Evolutionary conservation across 148 eudicot genomes (phyloP).

Genomic region (Drosera capensis): DNA sequence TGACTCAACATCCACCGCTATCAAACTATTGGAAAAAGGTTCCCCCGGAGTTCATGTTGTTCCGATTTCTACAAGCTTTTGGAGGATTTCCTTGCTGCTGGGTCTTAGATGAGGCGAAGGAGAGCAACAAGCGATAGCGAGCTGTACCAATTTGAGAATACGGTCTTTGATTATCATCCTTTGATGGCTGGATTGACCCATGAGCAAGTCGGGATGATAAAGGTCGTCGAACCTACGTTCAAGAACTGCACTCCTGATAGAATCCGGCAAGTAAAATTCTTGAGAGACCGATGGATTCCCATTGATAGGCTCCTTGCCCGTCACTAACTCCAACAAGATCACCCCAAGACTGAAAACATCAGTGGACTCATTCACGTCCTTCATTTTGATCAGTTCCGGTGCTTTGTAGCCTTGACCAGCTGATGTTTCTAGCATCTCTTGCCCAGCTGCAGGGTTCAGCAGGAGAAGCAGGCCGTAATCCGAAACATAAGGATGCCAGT

Average conservation of each 20-base stretch:
- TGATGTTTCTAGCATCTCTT: conserved; percentile 72
- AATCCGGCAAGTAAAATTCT: conserved; percentile 23
- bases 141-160: conserved; percentile 47
- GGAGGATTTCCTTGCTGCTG: conserved; percentile 43
- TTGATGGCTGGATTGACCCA: conserved; percentile 21
- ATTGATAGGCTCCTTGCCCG: conserved; percentile 31
- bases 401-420: conserved; percentile 72
- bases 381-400: conserved; percentile 81
- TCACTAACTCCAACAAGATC: conserved; percentile 52
- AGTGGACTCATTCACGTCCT: conserved; percentile 37
- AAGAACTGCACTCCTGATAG: conserved; percentile 18
- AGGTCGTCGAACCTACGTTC: conserved; percentile 27
- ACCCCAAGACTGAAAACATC: conserved; percentile 87
- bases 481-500: conserved; percentile 40
- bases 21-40: too few species aligned
- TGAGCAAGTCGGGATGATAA: conserved; percentile 23
- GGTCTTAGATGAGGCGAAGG: conserved; percentile 75
- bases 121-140: conserved; percentile 87
- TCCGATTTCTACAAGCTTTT: conserved; percentile 60
- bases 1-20: too few species aligned
- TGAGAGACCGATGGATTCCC: conserved; percentile 8
- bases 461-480: conserved; percentile 62
- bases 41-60: conserved; percentile 16
- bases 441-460: conserved; percentile 60
- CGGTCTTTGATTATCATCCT: conserved; percentile 36